phyloP scores from a whole-genome alignment of 495 filamentous ascomycete genomes.

The Poronia punctata region DNA sequence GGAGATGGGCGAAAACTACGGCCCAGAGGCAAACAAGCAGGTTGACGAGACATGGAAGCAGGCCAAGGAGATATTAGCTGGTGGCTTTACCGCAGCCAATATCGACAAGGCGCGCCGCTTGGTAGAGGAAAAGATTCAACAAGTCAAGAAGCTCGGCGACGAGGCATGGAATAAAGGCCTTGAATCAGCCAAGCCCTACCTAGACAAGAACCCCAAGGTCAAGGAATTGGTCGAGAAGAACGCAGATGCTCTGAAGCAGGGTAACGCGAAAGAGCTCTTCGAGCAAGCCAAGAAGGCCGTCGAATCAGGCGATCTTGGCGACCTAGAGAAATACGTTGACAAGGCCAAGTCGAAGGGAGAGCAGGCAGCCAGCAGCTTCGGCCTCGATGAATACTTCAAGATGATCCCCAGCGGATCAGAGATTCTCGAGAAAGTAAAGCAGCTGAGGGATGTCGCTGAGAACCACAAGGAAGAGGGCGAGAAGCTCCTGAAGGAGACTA shows the following conservation, averaged over 20 bases:
- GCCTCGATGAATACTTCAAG: conserved; percentile 41
- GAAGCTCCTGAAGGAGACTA: conserved; percentile 52
- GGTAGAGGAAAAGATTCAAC: conserved; percentile 57
- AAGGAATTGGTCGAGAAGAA: conserved; percentile 60
- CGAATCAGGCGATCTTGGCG: conserved; percentile 45
- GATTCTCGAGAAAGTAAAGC: conserved; percentile 48
- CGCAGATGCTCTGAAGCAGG: conserved; percentile 49
- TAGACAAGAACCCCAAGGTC: conserved; percentile 60
- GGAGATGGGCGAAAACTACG: conserved; percentile 55
- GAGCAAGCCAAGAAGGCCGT: conserved; percentile 47
- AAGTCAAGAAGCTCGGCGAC: conserved; percentile 54
- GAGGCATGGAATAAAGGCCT: conserved; percentile 57
- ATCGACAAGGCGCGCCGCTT: conserved; percentile 48
- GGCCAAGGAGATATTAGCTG: conserved; percentile 46
- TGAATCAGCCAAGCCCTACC: conserved; percentile 52
- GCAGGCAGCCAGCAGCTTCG: conserved; percentile 22
- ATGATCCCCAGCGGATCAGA: conserved; percentile 48
- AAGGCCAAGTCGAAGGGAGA: conserved; percentile 43
- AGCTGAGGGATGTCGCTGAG: conserved; percentile 47
- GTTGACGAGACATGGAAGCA: conserved; percentile 59
- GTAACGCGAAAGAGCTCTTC: conserved; percentile 49
- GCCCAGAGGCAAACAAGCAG: conserved; percentile 62
- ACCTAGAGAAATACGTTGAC: conserved; percentile 53
- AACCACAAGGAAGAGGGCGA: conserved; percentile 56
- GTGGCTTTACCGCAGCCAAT: conserved; percentile 43